phyloP scores from a whole-genome alignment of 257 asterid species.

The Nicotiana attenuata region DNA sequence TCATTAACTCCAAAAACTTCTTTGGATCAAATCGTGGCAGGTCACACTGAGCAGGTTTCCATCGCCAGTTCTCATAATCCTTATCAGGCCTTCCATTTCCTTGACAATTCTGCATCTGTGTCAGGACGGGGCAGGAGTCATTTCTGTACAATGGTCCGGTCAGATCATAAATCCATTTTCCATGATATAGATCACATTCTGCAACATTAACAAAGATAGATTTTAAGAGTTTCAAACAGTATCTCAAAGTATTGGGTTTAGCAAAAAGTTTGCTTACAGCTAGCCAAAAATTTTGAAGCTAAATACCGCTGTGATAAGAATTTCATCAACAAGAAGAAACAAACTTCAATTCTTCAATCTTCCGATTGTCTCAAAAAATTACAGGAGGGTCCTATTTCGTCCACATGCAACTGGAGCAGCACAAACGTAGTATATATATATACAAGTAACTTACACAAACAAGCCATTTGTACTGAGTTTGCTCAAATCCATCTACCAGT shows the following conservation, averaged over 20 bases:
- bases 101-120: constrained; percentile 92
- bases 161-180: constrained; percentile 74
- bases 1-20: constrained; percentile 76
- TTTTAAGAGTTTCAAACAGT: not conserved
- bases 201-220: constrained; percentile 17
- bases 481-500: not conserved
- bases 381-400: not conserved
- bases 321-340: not conserved
- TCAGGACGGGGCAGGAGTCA: constrained; percentile 76
- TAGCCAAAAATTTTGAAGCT: not conserved
- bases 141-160: constrained; percentile 73
- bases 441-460: not conserved
- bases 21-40: constrained; percentile 71
- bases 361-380: not conserved
- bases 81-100: constrained; percentile 97
- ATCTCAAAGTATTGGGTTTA: not conserved
- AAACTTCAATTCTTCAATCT: not conserved
- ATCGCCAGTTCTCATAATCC: constrained; percentile 87
- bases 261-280: not conserved
- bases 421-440: not conserved
- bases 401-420: not conserved
- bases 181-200: constrained; percentile 83
- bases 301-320: not conserved
- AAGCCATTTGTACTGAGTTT: not conserved
- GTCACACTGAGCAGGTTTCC: constrained; percentile 84